Conservation (phyloP, 768 basidiomycete genomes). For the Macrolepiota fuliginosa region DNA sequence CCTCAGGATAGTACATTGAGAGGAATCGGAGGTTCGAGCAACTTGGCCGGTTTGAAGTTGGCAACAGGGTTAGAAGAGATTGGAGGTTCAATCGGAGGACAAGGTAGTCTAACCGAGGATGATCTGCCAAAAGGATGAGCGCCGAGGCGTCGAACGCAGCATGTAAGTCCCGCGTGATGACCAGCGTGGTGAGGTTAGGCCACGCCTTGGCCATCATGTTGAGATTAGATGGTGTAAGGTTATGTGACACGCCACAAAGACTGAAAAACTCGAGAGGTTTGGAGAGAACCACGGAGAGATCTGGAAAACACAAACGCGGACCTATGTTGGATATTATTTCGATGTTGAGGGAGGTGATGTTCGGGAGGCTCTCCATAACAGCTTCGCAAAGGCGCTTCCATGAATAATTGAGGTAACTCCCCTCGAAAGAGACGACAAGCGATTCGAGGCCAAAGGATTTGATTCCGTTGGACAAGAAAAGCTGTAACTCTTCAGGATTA, state of each 20-base stretch:
- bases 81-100: neutral
- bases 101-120: neutral
- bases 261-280: neutral
- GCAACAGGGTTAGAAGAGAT: neutral
- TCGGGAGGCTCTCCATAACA: neutral
- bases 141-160: neutral
- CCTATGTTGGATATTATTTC: neutral
- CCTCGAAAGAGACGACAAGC: neutral
- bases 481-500: neutral
- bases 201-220: neutral
- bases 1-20: neutral
- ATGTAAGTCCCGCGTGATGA: neutral
- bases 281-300: neutral
- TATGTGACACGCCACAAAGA: neutral
- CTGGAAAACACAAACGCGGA: neutral
- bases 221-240: neutral
- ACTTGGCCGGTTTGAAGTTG: neutral
- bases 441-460: neutral
- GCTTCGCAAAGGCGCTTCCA: neutral
- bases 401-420: neutral
- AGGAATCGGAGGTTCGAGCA: neutral
- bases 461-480: neutral
- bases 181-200: neutral
- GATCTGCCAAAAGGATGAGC: neutral
- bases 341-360: neutral